These are phyloP conservation scores for Candida orba DNA, from an alignment of 805 yeast species.

Conservation along the genomic window DNA sequence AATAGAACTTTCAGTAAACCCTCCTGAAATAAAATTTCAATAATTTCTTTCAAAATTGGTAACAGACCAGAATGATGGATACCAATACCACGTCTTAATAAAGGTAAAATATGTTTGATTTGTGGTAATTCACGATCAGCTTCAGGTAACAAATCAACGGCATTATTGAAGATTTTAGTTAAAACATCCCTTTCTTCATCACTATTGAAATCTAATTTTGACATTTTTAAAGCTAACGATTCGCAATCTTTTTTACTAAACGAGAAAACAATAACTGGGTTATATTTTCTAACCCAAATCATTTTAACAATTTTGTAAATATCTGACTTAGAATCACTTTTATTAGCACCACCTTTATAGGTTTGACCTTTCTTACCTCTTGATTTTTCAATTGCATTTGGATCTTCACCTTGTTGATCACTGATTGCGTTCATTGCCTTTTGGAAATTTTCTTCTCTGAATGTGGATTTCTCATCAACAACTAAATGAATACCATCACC, in stretches of 20 bases:
- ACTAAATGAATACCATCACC: conserved; percentile 97
- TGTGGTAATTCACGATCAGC: conserved; percentile 91
- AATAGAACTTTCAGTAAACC: conserved; percentile 90
- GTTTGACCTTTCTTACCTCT: conserved; percentile 76
- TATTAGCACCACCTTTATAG: conserved; percentile 72
- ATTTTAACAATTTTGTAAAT: conserved; percentile 94
- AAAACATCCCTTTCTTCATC: conserved; percentile 92
- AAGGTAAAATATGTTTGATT: conserved; percentile 83
- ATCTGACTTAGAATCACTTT: conserved; percentile 60
- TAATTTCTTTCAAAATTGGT: conserved; percentile 90
- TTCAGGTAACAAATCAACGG: conserved; percentile 81
- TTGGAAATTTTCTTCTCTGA: conserved; percentile 96
- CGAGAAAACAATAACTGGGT: conserved; percentile 98
- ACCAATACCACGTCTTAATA: conserved; percentile 92
- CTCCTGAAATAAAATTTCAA: conserved; percentile 94
- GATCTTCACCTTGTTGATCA: conserved; percentile 79
- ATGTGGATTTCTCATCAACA: conserved; percentile 93
- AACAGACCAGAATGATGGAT: conserved; percentile 96
- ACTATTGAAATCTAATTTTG: conserved; percentile 87
- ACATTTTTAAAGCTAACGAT: conserved; percentile 87
- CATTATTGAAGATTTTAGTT: conserved; percentile 84
- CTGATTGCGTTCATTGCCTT: conserved; percentile 95
- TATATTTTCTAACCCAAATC: conserved; percentile 95
- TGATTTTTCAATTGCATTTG: conserved; percentile 47
- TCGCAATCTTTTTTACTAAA: conserved; percentile 97